Base-by-base conservation (phyloP, 116 monocot species). In the Papilionanthe hybrid region DNA sequence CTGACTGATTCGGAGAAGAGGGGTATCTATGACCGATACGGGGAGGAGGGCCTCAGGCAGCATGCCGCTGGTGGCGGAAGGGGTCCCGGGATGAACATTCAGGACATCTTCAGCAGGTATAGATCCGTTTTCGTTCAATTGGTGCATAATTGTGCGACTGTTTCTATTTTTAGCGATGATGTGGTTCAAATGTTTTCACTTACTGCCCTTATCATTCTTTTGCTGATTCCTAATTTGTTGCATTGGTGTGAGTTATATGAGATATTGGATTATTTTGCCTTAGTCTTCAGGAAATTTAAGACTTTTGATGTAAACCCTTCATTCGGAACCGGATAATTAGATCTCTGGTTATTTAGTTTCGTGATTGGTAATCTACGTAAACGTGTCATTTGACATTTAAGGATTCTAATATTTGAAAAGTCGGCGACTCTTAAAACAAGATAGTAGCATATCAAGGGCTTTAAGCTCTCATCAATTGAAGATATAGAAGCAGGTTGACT, bases 1-100 rank as follows among this genome's bases (percentile, higher is more conserved):
- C 79, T 99, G 20, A 81, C 91, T 63, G 99, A 99, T 87, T 81
- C 79, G 37, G 99, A 99, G 80, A 99, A 99, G 86, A 95, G 95
- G 82, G 84, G 49, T 53, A 93, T 99, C 15, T 99, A 99, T 77
- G 99, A 99, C 79, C 83, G 88, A 75, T 95, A 95, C 77, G 99
- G 99, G 2, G 99, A 99, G 77, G 99, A 99, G 85, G 99, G 99
- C 9, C 69, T 99, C 77, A 93, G 91, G 87, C 84, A 82, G 68
- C 85, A 83, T 37, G 85, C 86, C 23, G 82, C 82, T 47, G 88
- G 91, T 56, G 89, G 95, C 22, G 87, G 95, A 49, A 77, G 91
- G 30, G 95, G 99, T 42, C 83, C 88, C n/a, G 95, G 95, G 48
- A 98, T 94, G 94, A 94, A 98, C 83, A 89, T 98, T 60, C 91